These are phyloP conservation scores for Rutstroemia sp. DNA, from an alignment of 2,329 filamentous ascomycete genomes.

Conservation along the genomic window DNA sequence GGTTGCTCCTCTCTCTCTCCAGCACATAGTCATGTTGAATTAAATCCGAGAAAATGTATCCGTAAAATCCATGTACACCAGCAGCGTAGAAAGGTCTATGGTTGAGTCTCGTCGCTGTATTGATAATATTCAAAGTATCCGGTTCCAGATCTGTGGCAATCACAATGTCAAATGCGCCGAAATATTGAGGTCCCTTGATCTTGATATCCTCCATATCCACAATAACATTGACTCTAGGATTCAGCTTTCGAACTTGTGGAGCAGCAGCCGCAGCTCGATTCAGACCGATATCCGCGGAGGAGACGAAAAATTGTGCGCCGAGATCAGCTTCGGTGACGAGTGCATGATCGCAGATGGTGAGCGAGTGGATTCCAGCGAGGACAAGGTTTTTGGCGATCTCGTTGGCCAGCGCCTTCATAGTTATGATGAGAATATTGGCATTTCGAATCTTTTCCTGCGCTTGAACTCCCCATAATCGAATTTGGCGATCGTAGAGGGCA, in stretches of 20 bases:
- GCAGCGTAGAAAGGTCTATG: constrained; percentile 83
- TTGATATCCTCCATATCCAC: constrained; percentile 62
- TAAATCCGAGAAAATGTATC: constrained; percentile 90
- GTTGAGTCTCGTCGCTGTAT: constrained; percentile 75
- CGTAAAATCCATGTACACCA: constrained; percentile 81
- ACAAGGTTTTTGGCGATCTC: constrained; percentile 98
- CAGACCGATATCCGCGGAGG: constrained; percentile 60
- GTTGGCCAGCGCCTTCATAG: constrained; percentile 78
- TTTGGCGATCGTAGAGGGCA: constrained; percentile 93
- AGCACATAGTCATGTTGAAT: constrained; percentile 87
- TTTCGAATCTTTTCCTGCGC: constrained; percentile 89
- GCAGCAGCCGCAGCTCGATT: constrained; percentile 80
- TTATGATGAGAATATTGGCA: constrained; percentile 84
- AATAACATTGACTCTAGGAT: constrained; percentile 75
- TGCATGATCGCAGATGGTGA: constrained; percentile 81
- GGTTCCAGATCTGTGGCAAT: constrained; percentile 86
- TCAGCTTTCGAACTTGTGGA: constrained; percentile 73
- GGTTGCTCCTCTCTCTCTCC: constrained; percentile 75
- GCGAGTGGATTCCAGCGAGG: constrained; percentile 80
- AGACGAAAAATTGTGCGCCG: constrained; percentile 76
- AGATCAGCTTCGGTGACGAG: constrained; percentile 71
- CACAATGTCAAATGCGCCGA: constrained; percentile 71
- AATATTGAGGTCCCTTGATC: constrained; percentile 66
- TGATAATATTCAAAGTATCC: constrained; percentile 67
- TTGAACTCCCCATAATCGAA: constrained; percentile 92